Base-by-base conservation (phyloP, 768 basidiomycete species). In the Amyloporia xantha region DNA sequence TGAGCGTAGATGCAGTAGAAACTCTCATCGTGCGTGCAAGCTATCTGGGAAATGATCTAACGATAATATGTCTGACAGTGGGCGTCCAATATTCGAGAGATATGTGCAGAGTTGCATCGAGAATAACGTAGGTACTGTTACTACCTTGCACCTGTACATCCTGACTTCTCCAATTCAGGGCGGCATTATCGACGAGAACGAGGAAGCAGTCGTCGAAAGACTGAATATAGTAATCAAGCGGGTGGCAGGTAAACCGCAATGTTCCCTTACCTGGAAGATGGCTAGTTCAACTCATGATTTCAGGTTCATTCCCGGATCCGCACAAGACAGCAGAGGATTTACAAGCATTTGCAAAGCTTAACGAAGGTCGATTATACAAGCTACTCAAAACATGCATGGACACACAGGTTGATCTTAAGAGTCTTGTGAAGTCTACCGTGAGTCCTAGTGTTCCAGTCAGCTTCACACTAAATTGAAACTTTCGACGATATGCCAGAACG, bases 281-380 rank as follows among this genome's bases (percentile, higher is more conserved):
- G 33, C 12, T 35, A 4, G 43, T 21, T 19, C 19, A 39, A 21
- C 38, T 17, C 38, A 9, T 15, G 30, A 7, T 27, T 53, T n/a
- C n/a, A 86, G 79, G 63, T 1, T 63, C 67, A 27, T 85, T 81
- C 54, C 71, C 78, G 4, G 93, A 98, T 44, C 74, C 81, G 1
- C 72, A 76, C 35, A 89, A 89, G 59, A 87, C 82, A 0, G 66
- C 70, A 1, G 89, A 89, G 51, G 95, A 97, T 61, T 65, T 99
- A 17, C 70, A 78, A 12, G 64, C 76, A 0, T 99, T 98, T 56
- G 93, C 94, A 0, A 86, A 86, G 51, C 67, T 84, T 37, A 97
- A 98, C 62, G 92, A 95, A 61, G 74, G 75, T 20, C 76, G 91
- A 33, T 70, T 94, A 6, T 97, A 92, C 72, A 92, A 86, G 65